Percentiles rank a stretch among this genome's conserved stretches.
Evolutionary conservation across 2,329 filamentous ascomycete genomes (phyloP).

Genomic region (Nemania sp.): DNA sequence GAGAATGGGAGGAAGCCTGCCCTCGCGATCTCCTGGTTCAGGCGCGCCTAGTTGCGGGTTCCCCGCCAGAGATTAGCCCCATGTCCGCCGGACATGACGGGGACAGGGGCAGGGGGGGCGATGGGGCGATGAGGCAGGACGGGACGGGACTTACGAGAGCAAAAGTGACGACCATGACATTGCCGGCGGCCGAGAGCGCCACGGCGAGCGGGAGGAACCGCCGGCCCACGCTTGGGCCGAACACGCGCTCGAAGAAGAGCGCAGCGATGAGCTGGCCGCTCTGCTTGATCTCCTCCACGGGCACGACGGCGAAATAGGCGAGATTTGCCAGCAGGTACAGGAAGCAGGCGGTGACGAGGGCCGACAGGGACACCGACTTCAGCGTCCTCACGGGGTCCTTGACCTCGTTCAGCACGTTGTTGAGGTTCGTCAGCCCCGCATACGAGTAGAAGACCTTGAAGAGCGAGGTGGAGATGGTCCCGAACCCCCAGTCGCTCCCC

Average conservation of each 20-base stretch:
- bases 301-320: constrained; percentile 65
- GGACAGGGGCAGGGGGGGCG: too few relatives aligned
- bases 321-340: constrained; percentile 72
- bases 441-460: constrained; percentile 75
- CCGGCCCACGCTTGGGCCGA: constrained; percentile 62
- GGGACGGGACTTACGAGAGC: constrained; percentile 55
- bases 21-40: constrained; percentile 74
- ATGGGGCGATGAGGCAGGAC: too few relatives aligned
- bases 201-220: constrained; percentile 66
- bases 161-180: constrained; percentile 75
- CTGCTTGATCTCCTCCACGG: constrained; percentile 67
- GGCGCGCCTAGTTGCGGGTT: constrained; percentile 52
- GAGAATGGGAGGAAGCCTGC: constrained; percentile 72
- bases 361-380: constrained; percentile 63
- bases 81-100: too few relatives aligned
- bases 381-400: constrained; percentile 69
- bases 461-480: constrained; percentile 66
- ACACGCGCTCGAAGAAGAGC: constrained; percentile 67
- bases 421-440: constrained; percentile 67
- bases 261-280: constrained; percentile 72
- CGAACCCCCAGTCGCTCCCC: constrained; percentile 71
- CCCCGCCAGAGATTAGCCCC: too few relatives aligned
- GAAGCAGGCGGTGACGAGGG: constrained; percentile 63
- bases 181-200: constrained; percentile 69
- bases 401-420: constrained; percentile 74